Evolutionary conservation across 768 basidiomycete genomes (phyloP), one percentile per base, ranked within the genome.

Genomic region (Ramaria sp.): DNA sequence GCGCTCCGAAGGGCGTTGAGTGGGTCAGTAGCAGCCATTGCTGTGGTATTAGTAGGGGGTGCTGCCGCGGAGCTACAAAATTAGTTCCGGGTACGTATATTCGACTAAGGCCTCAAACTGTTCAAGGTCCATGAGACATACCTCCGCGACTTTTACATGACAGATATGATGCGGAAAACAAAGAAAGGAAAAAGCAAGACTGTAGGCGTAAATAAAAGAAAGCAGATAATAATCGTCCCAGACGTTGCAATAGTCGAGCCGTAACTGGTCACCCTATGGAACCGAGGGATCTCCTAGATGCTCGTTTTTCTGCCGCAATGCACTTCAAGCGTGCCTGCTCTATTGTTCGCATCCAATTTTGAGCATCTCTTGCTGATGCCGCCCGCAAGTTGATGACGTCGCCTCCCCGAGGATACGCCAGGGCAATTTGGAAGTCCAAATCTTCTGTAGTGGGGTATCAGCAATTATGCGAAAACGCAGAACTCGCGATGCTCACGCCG

Each of bases 371-470:
- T 0, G 73, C 67, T 20, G 76, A 82, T 3, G 69, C 63, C 0
- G 84, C 81, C 39, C 78, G 76, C 50, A 90, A 66, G 16, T 69
- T 67, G 42, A 92, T 76, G 5, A 74, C 73, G 56, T 90, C 85
- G 1, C 86, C 88, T 32, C 87, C 87, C 45, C 85, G 76, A 36
- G 82, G 81, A 65, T 85, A 86, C 2, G 81, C 73, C 52, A 87
- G 68, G 13, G 73, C 71, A 12, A 93, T 66, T 53, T 80, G 76
- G 71, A 94, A 83, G 3, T 75, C 65, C n/a, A 73, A 61, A 63
- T 88, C 82, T 60, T 90, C 88, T 88, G 47, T 12, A 22, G 42
- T 28, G n/a, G 12, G 34, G 5, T 13, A 37, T 25, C 27, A 45
- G 20, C 4, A 43, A 58, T 38, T n/a, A 44, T 22, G 37, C 28